Evolutionary conservation across 1,284 basidiomycete genomes (phyloP), one percentile per base, ranked within the genome.

Genomic region (Cryptococcus hybrid): DNA sequence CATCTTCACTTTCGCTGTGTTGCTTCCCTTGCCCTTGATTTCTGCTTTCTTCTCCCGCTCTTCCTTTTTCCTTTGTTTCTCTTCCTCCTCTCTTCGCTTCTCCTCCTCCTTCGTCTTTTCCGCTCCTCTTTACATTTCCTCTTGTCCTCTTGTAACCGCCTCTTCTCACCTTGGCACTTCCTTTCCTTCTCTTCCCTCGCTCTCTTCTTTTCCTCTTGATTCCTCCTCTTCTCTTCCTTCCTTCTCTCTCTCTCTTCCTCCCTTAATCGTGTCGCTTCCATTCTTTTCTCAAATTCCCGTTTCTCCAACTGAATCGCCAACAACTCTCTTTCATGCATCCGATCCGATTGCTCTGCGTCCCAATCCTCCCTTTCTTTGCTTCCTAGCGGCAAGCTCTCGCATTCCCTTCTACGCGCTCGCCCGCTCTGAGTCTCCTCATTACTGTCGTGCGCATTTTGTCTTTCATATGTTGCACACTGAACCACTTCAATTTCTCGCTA

Each of bases 381-480:
- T 7, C 37, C 46, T 48, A 57, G 55, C 11, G 56, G 53, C n/a
- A 75, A 36, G 55, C 57, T 39, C 73, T 58, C 7, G 72, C 73
- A 24, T 69, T 47, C 0, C 70, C 70, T 8, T 57, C 62, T 3
- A 75, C 65, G 11, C 40, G 51, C 11, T 45, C 45, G 0, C 54
- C 37, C 24, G 66, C 47, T 13, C 65, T 68, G 18, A 52, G 9
- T 1, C 73, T 52, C 9, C 58, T 52, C 13, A 51, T 43, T 8
- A 71, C 62, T 7, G 68, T 66, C 2, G 54, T 55, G 9, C 62
- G 47, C 64, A 76, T 67, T 62, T 73, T 73, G 44, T 69, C 67
- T 47, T 70, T 71, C 73, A 76, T 74, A 55, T 76, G 69, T 57
- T 74, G 70, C 2, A 64, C 54, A 48, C 67, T 71, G 57, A 62